Base-by-base conservation (phyloP, 306 rosid species). In the Urtica urens region DNA sequence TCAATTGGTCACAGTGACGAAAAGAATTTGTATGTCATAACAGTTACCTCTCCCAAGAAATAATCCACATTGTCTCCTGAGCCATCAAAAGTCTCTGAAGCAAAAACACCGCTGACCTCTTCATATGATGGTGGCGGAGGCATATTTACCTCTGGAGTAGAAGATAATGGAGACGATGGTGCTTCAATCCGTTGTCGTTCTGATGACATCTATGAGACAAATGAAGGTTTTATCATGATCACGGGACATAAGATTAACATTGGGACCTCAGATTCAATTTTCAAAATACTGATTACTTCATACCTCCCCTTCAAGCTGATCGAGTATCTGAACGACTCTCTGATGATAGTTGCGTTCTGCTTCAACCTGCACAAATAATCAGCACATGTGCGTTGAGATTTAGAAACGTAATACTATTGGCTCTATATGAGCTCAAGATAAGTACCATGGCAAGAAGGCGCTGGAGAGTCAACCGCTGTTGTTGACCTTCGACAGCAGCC, bases 401-500 rank as follows among this genome's bases (percentile, higher is more conserved):
- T 6, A 28, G 15, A n/a, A 44, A 2, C 46, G 12, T 3, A 39
- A 34, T 45, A 49, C n/a, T n/a, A n/a, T n/a, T n/a, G 31, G 15
- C 25, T 35, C 19, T 23, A 31, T 19, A 23, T 19, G 13, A 64
- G 58, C 21, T 24, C 23, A 5, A 38, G 27, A 23, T 37, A 27
- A 51, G 58, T 84, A 84, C 94, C 94, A 78, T 80, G 37, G 86
- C 79, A 65, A 84, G 75, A 66, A 84, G 81, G 33, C 92, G 83
- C 68, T 80, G 94, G 49, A 84, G 94, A 33, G 94, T 84, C 62
- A 80, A 63, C 64, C 94, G 72, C 71, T 84, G 94, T 39, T 84
- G 94, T 62, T 84, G 94, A 27, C 79, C 83, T 78, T 84, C 94
- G 33, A 80, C 92, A 62, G 94, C 86, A 30, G 92, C 68, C 94